phyloP scores from a whole-genome alignment of 495 filamentous ascomycete genomes.

The Aspergillus cavernicola region DNA sequence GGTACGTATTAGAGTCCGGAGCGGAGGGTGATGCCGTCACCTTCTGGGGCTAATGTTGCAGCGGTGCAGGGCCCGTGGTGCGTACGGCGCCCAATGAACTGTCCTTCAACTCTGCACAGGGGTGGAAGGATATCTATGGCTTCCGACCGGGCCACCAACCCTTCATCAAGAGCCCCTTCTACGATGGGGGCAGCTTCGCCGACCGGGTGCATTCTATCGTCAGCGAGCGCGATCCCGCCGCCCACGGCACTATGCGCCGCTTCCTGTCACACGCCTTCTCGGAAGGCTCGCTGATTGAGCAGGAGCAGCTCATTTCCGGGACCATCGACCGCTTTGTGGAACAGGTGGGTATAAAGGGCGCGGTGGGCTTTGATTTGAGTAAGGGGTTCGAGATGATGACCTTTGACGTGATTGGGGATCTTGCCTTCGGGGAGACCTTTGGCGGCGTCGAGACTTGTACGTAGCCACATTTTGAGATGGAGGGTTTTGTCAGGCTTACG shows the following conservation, averaged over 20 bases:
- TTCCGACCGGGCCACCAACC: too few relatives aligned
- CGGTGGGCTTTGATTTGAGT: slow-evolving; percentile 9
- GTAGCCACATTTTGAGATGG: background rate
- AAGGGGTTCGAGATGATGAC: background rate
- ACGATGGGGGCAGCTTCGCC: too few relatives aligned
- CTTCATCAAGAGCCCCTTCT: too few relatives aligned
- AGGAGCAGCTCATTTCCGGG: background rate
- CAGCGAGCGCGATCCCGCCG: background rate
- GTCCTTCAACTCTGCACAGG: background rate
- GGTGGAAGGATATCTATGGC: slow-evolving; percentile 3
- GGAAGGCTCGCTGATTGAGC: background rate
- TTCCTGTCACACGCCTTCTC: slow-evolving; percentile 4
- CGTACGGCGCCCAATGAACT: background rate
- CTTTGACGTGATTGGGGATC: background rate
- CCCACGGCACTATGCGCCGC: slow-evolving; percentile 1
- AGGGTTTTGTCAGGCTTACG: too few relatives aligned
- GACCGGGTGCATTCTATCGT: too few relatives aligned
- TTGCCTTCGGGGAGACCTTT: background rate
- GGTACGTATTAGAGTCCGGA: too few relatives aligned
- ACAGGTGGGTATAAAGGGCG: slow-evolving; percentile 16
- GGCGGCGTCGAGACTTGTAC: background rate
- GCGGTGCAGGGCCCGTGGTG: too few relatives aligned
- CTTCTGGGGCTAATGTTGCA: too few relatives aligned
- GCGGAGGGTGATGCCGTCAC: too few relatives aligned
- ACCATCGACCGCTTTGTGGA: background rate